Percentiles rank a stretch among this genome's conserved stretches.
Evolutionary conservation across 2,329 filamentous ascomycete species (phyloP).

Genomic region (Parastagonospora avenae): DNA sequence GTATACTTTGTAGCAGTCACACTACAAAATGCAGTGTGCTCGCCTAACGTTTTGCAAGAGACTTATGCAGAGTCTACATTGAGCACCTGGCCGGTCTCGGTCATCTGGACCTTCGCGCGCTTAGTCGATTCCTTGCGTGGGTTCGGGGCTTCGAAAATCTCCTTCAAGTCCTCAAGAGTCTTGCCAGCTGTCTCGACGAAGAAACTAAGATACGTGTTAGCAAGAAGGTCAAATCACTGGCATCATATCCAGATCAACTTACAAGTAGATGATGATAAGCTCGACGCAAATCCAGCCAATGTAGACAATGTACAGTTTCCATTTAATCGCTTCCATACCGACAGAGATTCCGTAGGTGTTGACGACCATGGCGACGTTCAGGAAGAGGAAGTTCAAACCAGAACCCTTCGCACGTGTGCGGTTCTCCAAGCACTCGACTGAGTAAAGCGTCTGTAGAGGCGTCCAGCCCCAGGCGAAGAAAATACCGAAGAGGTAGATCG

Average conservation of each 20-base stretch:
- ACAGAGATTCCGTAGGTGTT: slow-evolving; percentile 42
- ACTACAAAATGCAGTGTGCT: no score
- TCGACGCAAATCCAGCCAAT: slow-evolving; percentile 42
- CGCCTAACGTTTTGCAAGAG: not conserved
- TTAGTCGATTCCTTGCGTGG: slow-evolving; percentile 31
- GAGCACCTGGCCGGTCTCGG: slow-evolving; percentile 28
- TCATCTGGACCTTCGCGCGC: slow-evolving; percentile 31
- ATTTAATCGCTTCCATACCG: slow-evolving; percentile 38
- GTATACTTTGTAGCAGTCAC: no score
- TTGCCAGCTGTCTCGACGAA: slow-evolving; percentile 42
- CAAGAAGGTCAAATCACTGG: slow-evolving; percentile 1
- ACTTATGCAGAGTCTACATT: slow-evolving; percentile 17
- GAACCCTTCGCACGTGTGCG: slow-evolving; percentile 46
- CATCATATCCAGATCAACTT: not conserved
- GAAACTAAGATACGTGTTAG: slow-evolving; percentile 20
- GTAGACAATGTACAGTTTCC: slow-evolving; percentile 40
- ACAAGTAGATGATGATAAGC: slow-evolving; percentile 30
- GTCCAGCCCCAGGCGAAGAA: slow-evolving; percentile 50
- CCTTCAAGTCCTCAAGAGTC: slow-evolving; percentile 40
- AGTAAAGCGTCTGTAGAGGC: slow-evolving; percentile 47
- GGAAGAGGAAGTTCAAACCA: slow-evolving; percentile 40
- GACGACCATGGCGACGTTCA: slow-evolving; percentile 42
- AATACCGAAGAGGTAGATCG: slow-evolving; percentile 49
- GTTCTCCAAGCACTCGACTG: slow-evolving; percentile 48
- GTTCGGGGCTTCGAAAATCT: slow-evolving; percentile 39